Evolutionary conservation across 176 grass and related monocot species (phyloP).

Genomic region (Carex pumila): DNA sequence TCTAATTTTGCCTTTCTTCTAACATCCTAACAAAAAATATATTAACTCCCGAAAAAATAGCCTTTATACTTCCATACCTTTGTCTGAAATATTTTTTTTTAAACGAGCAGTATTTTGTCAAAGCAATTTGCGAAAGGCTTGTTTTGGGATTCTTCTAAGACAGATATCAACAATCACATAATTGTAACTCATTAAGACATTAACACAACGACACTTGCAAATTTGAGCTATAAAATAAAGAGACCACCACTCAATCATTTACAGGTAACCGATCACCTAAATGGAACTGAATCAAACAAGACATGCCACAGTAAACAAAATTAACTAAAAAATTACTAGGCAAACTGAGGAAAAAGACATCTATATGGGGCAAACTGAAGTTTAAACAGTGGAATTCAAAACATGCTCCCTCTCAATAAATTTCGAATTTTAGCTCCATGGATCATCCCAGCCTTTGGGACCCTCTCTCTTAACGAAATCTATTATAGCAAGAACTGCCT

Average conservation of each 20-base stretch:
- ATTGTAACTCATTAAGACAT: background rate
- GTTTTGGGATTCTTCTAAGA: background rate
- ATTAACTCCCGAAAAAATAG: too few relatives aligned
- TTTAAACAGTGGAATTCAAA: background rate
- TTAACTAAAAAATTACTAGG: background rate
- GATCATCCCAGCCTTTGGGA: conserved; percentile 96
- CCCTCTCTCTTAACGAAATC: conserved; percentile 99
- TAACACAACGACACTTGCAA: background rate
- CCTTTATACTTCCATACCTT: background rate
- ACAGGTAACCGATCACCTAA: background rate
- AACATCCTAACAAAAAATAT: too few relatives aligned
- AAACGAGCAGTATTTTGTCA: background rate
- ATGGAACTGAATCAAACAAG: background rate
- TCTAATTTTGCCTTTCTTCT: too few relatives aligned
- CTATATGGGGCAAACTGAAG: background rate
- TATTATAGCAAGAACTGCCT: conserved; percentile 78
- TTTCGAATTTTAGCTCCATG: conserved; percentile 54
- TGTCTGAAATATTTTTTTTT: background rate
- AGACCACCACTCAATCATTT: background rate
- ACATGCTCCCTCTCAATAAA: background rate
- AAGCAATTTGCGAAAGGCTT: background rate
- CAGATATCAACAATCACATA: background rate
- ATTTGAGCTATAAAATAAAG: conserved; percentile 11
- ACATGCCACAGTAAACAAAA: background rate
- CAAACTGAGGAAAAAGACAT: background rate